Evolutionary conservation across 2,329 filamentous ascomycete genomes (phyloP).

Genomic region (Beauveria scarabaeidicola): DNA sequence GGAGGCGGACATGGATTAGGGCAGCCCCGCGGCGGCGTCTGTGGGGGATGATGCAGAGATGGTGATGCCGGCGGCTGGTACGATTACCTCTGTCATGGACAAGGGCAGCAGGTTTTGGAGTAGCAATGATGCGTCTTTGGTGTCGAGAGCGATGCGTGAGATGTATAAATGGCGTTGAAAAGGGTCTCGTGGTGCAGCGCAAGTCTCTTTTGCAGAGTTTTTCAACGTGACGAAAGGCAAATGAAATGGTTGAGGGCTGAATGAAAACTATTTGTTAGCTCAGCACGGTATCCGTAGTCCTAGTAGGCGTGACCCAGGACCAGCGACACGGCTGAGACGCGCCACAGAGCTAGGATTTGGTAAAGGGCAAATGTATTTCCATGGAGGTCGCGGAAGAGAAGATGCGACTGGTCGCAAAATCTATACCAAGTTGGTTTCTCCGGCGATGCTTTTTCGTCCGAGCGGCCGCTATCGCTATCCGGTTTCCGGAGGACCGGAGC

Average conservation of each 20-base stretch:
- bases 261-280: not conserved
- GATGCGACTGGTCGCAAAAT: not conserved
- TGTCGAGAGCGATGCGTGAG: not conserved
- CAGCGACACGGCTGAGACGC: slow-evolving; percentile 3
- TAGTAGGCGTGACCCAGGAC: slow-evolving; percentile 4
- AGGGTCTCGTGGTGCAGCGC: not conserved
- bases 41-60: slow-evolving; percentile 1
- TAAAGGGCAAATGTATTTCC: not conserved
- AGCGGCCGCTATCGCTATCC: slow-evolving; percentile 1
- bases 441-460: not conserved
- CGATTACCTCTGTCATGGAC: not conserved
- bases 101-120: not conserved
- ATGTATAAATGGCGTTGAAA: not conserved
- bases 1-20: not conserved
- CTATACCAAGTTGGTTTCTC: not conserved
- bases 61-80: not conserved
- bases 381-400: not conserved
- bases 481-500: slow-evolving; percentile 1
- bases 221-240: not conserved
- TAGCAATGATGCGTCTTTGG: not conserved
- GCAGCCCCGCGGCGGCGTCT: slow-evolving; percentile 1
- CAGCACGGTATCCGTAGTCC: not conserved
- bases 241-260: not conserved
- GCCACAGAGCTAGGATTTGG: not conserved
- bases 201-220: not conserved